Percentiles rank a stretch among this genome's conserved stretches.
Evolutionary conservation across 371 early-diverging fungal genomes (phyloP).

Genomic region (Chytridium lagenaria): DNA sequence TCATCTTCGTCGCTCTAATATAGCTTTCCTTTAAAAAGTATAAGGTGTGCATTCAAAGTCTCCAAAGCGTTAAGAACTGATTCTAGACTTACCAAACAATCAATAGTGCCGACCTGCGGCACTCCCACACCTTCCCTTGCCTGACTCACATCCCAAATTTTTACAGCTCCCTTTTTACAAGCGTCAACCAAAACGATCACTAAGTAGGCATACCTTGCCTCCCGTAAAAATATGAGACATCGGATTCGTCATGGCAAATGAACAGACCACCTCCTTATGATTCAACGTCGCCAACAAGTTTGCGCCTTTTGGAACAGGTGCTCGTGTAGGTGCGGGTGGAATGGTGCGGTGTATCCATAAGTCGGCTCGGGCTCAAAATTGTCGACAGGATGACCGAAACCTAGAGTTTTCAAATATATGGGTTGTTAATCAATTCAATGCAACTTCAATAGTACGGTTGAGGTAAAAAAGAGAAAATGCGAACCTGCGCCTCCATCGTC

Average conservation of each 20-base stretch:
- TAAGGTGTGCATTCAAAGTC: neutral
- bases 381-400: no score
- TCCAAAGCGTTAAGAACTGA: constrained; percentile 4
- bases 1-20: constrained; percentile 34
- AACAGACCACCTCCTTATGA: constrained; percentile 35
- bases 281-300: constrained; percentile 17
- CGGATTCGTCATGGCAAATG: constrained; percentile 35
- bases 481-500: no score
- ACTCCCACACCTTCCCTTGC: constrained; percentile 11
- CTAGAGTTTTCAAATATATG: no score
- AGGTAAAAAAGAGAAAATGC: no score
- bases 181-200: neutral
- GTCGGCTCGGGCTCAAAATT: no score
- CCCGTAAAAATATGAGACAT: constrained; percentile 39
- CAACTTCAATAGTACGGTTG: no score
- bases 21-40: constrained; percentile 15
- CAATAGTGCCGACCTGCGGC: constrained; percentile 31
- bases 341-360: neutral
- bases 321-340: neutral
- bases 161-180: constrained; percentile 27
- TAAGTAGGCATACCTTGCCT: no score
- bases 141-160: constrained; percentile 38
- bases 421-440: no score
- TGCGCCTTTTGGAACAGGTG: constrained; percentile 5
- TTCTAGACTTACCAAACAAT: constrained; percentile 25